Evolutionary conservation across 2,329 filamentous ascomycete genomes (phyloP).

Genomic region (Didymella glomerata): DNA sequence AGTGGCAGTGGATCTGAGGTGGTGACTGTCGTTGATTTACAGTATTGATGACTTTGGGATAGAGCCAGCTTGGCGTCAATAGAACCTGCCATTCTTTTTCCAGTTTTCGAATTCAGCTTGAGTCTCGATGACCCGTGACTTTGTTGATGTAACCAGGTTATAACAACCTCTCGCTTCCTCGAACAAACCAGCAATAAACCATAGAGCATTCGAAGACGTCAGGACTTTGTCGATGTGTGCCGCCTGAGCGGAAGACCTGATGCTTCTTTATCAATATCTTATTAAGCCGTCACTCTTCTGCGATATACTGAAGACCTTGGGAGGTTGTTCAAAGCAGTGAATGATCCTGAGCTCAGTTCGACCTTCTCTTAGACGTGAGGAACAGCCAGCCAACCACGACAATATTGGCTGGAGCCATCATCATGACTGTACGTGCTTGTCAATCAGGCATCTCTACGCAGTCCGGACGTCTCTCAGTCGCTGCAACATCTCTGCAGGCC

Average conservation of each 20-base stretch:
- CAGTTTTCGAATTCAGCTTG: background rate
- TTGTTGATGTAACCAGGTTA: background rate
- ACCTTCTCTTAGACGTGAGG: too few species aligned
- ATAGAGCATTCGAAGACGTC: too few species aligned
- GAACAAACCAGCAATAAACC: too few species aligned
- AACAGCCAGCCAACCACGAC: too few species aligned
- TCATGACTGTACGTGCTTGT: background rate
- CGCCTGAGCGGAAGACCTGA: too few species aligned
- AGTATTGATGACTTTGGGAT: background rate
- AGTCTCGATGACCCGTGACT: background rate
- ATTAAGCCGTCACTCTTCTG: too few species aligned
- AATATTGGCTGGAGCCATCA: too few species aligned
- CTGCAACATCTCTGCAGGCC: background rate
- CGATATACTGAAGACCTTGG: too few species aligned
- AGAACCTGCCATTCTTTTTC: background rate
- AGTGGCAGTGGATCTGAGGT: background rate
- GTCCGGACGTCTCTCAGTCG: background rate
- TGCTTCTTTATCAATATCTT: too few species aligned
- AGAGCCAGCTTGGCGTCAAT: background rate
- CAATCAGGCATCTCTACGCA: background rate
- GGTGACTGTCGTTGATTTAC: background rate
- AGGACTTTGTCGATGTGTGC: too few species aligned
- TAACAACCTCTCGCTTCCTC: background rate
- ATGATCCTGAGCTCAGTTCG: too few species aligned
- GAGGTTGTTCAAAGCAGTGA: too few species aligned